These are phyloP conservation scores for Globisporangium uncinulatum DNA, from an alignment of 352 stramenopile species.

Conservation along the genomic window DNA sequence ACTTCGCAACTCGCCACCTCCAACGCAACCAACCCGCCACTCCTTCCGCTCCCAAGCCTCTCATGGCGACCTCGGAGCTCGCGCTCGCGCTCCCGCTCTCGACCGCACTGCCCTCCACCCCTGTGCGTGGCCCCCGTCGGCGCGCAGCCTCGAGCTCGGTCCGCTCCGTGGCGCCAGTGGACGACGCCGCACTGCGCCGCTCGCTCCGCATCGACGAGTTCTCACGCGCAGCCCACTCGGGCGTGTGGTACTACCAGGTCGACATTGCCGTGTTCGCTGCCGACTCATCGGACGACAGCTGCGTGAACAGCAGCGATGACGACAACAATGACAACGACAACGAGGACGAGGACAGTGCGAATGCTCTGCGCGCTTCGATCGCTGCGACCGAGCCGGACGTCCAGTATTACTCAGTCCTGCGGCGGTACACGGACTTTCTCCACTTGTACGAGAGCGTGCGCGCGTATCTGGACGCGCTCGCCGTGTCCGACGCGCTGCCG, in stretches of 20 bases:
- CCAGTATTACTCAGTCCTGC: conserved; percentile 54
- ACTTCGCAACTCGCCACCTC: background rate
- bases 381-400: conserved; percentile 12
- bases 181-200: conserved; percentile 16
- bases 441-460: conserved; percentile 45
- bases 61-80: background rate
- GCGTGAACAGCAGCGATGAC: conserved; percentile 10
- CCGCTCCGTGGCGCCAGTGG: conserved; percentile 4
- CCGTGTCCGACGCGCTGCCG: conserved; percentile 12
- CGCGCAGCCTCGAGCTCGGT: background rate
- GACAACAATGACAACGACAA: conserved; percentile 17
- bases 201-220: conserved; percentile 42
- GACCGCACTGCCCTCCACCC: background rate
- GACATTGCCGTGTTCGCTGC: conserved; percentile 35
- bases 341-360: conserved; percentile 11
- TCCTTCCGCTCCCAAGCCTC: background rate
- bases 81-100: background rate
- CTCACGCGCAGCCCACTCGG: conserved; percentile 29
- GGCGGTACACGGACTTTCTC: conserved; percentile 64
- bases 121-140: background rate
- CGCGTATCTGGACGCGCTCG: conserved; percentile 12
- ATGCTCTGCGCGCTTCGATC: conserved; percentile 4
- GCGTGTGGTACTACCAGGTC: conserved; percentile 71
- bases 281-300: conserved; percentile 7
- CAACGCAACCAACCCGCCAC: background rate